phyloP scores from a whole-genome alignment of 768 basidiomycete genomes.

The Pseudohyphozyma bogoriensis region DNA sequence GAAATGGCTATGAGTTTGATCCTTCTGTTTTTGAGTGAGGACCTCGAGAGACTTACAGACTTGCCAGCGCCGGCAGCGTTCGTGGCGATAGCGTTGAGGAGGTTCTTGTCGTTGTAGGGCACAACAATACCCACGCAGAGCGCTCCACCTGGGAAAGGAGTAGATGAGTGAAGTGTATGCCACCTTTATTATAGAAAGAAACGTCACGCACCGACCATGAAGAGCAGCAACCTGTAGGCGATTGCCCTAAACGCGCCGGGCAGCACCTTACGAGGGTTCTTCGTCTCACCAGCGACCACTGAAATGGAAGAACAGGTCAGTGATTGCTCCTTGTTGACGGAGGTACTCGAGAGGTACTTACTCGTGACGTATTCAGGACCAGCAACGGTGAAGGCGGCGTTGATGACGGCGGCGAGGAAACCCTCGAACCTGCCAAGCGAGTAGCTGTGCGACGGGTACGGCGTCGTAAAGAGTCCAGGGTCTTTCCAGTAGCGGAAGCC shows the following conservation, averaged over 20 bases:
- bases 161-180: not conserved
- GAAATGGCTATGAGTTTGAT: too few relatives aligned
- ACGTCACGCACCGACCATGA: conserved; percentile 29
- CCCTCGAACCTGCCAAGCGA: not conserved
- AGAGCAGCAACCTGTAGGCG: conserved; percentile 66
- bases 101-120: conserved; percentile 47
- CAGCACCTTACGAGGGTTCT: conserved; percentile 42
- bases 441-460: conserved; percentile 35
- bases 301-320: conserved; percentile 28
- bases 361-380: conserved; percentile 41
- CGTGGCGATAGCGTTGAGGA: not conserved
- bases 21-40: too few relatives aligned
- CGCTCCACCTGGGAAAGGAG: conserved; percentile 50
- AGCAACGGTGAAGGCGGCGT: conserved; percentile 48
- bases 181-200: not conserved
- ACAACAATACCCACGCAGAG: conserved; percentile 72
- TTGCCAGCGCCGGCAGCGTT: not conserved
- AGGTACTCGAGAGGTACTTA: not conserved
- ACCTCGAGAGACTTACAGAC: not conserved
- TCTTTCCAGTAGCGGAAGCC: conserved; percentile 38
- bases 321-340: too few relatives aligned
- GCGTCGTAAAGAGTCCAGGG: not conserved
- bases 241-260: conserved; percentile 57
- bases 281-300: conserved; percentile 40
- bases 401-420: conserved; percentile 48